phyloP scores from a whole-genome alignment of 139 green algal species.

The Picochlorum costavermella region DNA sequence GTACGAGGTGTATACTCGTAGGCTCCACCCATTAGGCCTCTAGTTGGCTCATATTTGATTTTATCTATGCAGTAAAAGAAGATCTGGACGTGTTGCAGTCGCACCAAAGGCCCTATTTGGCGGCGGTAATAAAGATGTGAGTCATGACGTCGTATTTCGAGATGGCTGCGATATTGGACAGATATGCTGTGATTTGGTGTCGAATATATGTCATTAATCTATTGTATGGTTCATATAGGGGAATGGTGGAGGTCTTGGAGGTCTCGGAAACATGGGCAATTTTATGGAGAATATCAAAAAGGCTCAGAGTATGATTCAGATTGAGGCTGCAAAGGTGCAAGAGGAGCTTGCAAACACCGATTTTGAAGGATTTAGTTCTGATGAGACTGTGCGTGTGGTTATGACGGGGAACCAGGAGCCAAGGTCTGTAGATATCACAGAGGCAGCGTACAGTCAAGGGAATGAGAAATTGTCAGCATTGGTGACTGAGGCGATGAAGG shows the following conservation, averaged over 20 bases:
- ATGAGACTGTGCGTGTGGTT: slow-evolving; percentile 82
- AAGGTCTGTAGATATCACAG: slow-evolving; percentile 72
- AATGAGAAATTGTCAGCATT: slow-evolving; percentile 56
- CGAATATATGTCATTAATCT: neutral
- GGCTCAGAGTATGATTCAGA: slow-evolving; percentile 84
- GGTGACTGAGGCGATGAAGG: slow-evolving; percentile 74
- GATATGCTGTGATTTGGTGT: neutral
- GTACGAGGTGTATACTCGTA: too few relatives aligned
- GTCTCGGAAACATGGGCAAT: slow-evolving; percentile 70
- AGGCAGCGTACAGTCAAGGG: slow-evolving; percentile 65
- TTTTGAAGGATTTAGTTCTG: slow-evolving; percentile 83
- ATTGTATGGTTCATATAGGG: neutral
- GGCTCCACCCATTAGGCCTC: too few relatives aligned
- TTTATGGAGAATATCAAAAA: slow-evolving; percentile 90
- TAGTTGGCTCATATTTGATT: neutral
- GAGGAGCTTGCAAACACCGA: slow-evolving; percentile 76
- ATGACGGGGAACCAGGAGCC: slow-evolving; percentile 91
- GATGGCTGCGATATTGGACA: neutral
- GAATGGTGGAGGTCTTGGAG: slow-evolving; percentile 47
- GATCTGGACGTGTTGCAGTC: slow-evolving; percentile 3
- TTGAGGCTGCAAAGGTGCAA: slow-evolving; percentile 82
- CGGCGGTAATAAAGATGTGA: slow-evolving; percentile 31
- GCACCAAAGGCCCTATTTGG: slow-evolving; percentile 32
- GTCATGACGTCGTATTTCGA: neutral
- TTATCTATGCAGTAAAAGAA: neutral